Evolutionary conservation across 768 basidiomycete species (phyloP), one percentile per base, ranked within the genome.

Genomic region (Xerocomus potaroensis): DNA sequence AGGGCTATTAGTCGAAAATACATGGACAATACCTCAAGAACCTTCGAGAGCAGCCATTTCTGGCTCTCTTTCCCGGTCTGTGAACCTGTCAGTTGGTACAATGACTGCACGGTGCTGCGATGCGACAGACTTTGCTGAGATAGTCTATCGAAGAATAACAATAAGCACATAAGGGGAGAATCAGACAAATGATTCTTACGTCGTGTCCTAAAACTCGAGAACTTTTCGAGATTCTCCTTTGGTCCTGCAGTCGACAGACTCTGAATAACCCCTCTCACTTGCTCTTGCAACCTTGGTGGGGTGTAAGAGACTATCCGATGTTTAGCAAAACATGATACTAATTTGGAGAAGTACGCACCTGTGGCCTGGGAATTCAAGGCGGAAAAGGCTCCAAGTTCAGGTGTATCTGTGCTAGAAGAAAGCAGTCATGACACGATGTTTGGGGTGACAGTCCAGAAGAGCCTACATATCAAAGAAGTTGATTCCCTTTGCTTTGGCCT

Each of bases 381-480:
- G 49, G 74, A 64, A 16, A 63, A 66, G 21, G 61, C 63, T 26
- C 75, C 83, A 31, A 86, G 71, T 38, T 79, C 70, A 57, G 73
- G 81, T n/a, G 85, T 78, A 47, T 91, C 87, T 45, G 90, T 91
- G 38, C 89, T 91, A 54, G 26, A 30, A 49, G 5, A n/a, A 18
- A 21, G 35, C 43, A 44, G 32, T 54, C 48, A 37, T 54, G 22
- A 43, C 12, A 40, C 15, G 18, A 46, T 4, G 5, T 15, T 26
- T 4, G 1, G 12, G 40, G 10, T 30, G 18, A 18, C 27, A 7
- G 35, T 54, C 56, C 34, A 31, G 41, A 9, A 27, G 32, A 33
- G 53, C 72, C 70, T 66, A 89, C 87, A 95, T 76, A 65, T 94
- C 92, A 69, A 94, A 87, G 75, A 93, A 94, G 43, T 78, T 84